These are phyloP conservation scores for Malbranchea zuffiana DNA, from an alignment of 2,329 filamentous ascomycete genomes.

Conservation along the genomic window DNA sequence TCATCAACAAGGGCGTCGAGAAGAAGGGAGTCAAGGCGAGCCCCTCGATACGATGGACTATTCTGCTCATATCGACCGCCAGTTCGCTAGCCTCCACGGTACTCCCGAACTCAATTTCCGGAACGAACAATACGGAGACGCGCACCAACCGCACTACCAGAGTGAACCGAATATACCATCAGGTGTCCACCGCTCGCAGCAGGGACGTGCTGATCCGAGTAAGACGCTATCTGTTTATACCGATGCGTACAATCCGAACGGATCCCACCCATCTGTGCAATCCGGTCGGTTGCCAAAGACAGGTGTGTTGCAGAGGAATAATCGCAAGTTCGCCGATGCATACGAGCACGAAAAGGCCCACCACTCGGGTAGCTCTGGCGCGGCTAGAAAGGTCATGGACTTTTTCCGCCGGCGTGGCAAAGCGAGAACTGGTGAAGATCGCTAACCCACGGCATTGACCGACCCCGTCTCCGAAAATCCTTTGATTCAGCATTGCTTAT, in stretches of 20 bases:
- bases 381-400: constrained; percentile 91
- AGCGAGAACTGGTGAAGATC: constrained; percentile 47
- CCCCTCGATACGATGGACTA: constrained; percentile 26
- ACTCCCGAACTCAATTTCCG: constrained; percentile 23
- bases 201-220: constrained; percentile 22
- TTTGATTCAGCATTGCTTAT: neutral
- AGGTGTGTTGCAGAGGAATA: constrained; percentile 69
- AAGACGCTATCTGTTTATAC: constrained; percentile 33
- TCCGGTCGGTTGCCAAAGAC: constrained; percentile 27
- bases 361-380: constrained; percentile 72
- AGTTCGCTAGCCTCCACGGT: constrained; percentile 31
- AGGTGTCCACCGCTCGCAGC: constrained; percentile 12
- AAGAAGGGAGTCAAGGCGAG: neutral
- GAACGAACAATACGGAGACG: constrained; percentile 1
- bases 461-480: neutral
- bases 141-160: constrained; percentile 16
- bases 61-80: constrained; percentile 32
- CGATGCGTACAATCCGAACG: constrained; percentile 39
- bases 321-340: constrained; percentile 74
- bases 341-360: constrained; percentile 49
- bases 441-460: constrained; percentile 17
- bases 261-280: constrained; percentile 34
- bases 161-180: constrained; percentile 25
- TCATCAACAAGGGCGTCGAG: constrained; percentile 4
- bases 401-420: constrained; percentile 85